phyloP scores from a whole-genome alignment of 2,329 filamentous ascomycete genomes.

The Talaromyces sp. region DNA sequence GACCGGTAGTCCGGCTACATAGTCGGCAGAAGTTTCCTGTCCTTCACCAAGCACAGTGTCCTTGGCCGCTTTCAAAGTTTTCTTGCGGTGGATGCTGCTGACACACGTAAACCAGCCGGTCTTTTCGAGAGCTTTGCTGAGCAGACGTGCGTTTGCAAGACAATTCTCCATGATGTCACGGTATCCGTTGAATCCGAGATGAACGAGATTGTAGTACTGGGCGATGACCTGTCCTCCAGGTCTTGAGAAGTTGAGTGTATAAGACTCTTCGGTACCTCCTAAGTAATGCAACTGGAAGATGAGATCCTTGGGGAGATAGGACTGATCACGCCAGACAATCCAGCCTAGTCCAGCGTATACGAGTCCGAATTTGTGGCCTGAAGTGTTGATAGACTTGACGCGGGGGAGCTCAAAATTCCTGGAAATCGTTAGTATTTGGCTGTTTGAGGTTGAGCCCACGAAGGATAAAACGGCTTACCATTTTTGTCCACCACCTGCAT shows the following conservation, averaged over 20 bases:
- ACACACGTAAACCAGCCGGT: slow-evolving; percentile 65
- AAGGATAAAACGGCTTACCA: slow-evolving; percentile 42
- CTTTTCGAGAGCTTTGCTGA: slow-evolving; percentile 61
- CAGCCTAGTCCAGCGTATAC: slow-evolving; percentile 67
- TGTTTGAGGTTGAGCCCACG: background rate
- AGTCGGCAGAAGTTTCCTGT: slow-evolving; percentile 55
- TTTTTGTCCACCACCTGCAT: slow-evolving; percentile 43
- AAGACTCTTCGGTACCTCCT: slow-evolving; percentile 67
- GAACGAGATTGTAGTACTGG: slow-evolving; percentile 70
- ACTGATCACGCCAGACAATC: slow-evolving; percentile 66
- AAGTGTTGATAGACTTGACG: slow-evolving; percentile 58
- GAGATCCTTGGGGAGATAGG: slow-evolving; percentile 62
- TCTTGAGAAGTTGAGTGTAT: slow-evolving; percentile 69
- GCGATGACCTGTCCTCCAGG: slow-evolving; percentile 66
- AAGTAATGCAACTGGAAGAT: slow-evolving; percentile 70
- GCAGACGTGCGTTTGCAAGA: slow-evolving; percentile 59
- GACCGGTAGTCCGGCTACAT: slow-evolving; percentile 63
- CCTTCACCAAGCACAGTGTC: slow-evolving; percentile 37
- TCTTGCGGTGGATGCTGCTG: slow-evolving; percentile 62
- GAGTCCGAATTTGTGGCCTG: slow-evolving; percentile 49
- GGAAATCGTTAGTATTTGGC: slow-evolving; percentile 28
- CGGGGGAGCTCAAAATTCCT: slow-evolving; percentile 33
- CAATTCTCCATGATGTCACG: slow-evolving; percentile 61
- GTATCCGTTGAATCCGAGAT: slow-evolving; percentile 65
- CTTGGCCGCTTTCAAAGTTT: slow-evolving; percentile 45